Percentiles rank a stretch among this genome's conserved stretches.
phyloP scores from a whole-genome alignment of 345 rosid genomes.

The Eucalyptus curtisii region DNA sequence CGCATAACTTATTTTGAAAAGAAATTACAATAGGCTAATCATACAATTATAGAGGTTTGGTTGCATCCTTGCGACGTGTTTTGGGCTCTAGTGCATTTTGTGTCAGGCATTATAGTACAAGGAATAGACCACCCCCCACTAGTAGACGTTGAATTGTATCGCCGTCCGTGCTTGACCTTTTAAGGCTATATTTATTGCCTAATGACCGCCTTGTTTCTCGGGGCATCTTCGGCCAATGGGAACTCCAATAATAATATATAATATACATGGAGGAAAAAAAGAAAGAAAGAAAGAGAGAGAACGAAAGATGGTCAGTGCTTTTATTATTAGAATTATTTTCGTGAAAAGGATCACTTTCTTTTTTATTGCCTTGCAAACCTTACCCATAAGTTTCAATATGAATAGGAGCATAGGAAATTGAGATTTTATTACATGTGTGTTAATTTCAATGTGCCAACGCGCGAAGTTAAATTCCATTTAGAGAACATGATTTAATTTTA shows the following conservation, averaged over 20 bases:
- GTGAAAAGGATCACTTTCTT: not conserved
- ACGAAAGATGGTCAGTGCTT: not conserved
- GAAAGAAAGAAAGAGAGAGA: not conserved
- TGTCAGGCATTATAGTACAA: not conserved
- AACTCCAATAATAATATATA: not conserved
- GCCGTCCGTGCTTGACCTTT: not conserved
- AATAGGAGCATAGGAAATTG: not conserved
- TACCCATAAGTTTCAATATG: not conserved
- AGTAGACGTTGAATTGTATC: not conserved
- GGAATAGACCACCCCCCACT: not conserved
- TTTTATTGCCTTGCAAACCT: not conserved
- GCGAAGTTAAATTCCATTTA: not conserved
- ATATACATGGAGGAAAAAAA: not conserved
- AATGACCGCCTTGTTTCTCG: not conserved
- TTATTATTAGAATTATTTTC: too few relatives aligned
- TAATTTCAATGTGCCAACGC: not conserved
- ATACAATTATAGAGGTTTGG: not conserved
- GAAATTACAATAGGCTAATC: not conserved
- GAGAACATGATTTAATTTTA: not conserved
- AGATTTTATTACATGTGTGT: not conserved
- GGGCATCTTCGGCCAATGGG: not conserved
- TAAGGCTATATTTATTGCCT: not conserved
- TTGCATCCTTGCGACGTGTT: not conserved
- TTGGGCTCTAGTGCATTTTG: not conserved
- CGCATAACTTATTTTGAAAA: not conserved